A percentile compares a stretch with the other conserved stretches of the same genome.
These are phyloP conservation scores for Gomphus bonarii DNA, from an alignment of 1,284 basidiomycete genomes.

Conservation along the genomic window DNA sequence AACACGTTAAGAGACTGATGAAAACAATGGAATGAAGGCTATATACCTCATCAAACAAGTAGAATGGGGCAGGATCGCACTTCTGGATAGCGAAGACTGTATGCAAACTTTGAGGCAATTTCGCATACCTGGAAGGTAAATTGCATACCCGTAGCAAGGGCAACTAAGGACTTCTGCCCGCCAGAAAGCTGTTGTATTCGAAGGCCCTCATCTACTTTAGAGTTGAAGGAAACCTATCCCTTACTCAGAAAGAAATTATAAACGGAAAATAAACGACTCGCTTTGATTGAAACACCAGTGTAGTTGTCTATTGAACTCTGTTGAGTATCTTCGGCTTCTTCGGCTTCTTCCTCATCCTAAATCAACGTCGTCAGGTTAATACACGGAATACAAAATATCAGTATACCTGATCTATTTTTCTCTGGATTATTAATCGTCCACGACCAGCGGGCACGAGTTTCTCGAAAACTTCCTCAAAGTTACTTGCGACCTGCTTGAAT, in stretches of 20 bases:
- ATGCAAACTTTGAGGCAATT: neutral
- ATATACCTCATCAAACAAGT: constrained; percentile 91
- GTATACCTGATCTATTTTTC: constrained; percentile 69
- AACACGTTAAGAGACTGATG: neutral
- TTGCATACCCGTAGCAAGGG: constrained; percentile 74
- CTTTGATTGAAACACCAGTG: constrained; percentile 93
- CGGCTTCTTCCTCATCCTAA: constrained; percentile 49
- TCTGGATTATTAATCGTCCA: constrained; percentile 87
- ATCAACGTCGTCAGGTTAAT: neutral
- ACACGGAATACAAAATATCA: neutral
- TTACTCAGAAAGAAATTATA: neutral
- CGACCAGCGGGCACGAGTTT: constrained; percentile 92
- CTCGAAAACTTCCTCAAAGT: constrained; percentile 97
- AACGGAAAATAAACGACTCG: constrained; percentile 16
- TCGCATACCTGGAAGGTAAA: neutral
- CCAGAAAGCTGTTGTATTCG: constrained; percentile 96
- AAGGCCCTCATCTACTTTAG: constrained; percentile 91
- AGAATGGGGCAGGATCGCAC: constrained; percentile 98
- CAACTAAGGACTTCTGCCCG: constrained; percentile 96
- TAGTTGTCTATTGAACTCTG: constrained; percentile 85
- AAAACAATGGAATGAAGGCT: neutral
- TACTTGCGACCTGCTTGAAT: constrained; percentile 94
- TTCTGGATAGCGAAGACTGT: constrained; percentile 97
- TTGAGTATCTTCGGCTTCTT: constrained; percentile 58
- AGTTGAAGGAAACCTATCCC: constrained; percentile 89